Evolutionary conservation across 768 basidiomycete genomes (phyloP).

Genomic region (Boletus subparvulus): DNA sequence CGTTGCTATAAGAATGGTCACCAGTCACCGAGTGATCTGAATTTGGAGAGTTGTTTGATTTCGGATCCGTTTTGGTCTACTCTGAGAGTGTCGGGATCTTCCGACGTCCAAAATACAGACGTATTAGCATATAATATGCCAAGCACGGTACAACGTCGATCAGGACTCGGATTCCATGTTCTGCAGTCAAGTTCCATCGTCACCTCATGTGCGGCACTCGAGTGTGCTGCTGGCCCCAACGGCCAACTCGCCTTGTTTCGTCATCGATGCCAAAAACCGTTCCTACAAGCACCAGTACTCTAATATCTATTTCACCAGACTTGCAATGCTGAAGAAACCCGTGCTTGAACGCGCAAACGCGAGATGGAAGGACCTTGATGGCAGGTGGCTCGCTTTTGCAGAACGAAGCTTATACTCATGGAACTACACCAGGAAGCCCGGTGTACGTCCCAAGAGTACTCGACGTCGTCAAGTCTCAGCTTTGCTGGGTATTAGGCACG

Average conservation of each 20-base stretch:
- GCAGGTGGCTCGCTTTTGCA: constrained; percentile 25
- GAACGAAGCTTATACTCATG: constrained; percentile 5
- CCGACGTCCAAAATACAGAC: too few relatives aligned
- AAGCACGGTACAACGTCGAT: background rate
- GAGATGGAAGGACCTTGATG: constrained; percentile 50
- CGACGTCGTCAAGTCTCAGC: constrained; percentile 78
- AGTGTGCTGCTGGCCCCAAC: constrained; percentile 33
- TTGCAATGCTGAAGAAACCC: constrained; percentile 47
- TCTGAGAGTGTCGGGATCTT: too few relatives aligned
- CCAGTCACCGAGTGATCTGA: too few relatives aligned
- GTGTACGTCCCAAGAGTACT: constrained; percentile 75
- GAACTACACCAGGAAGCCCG: constrained; percentile 54
- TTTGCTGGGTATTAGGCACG: constrained; percentile 92
- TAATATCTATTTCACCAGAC: constrained; percentile 66
- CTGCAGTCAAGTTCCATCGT: constrained; percentile 22
- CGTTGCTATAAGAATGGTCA: too few relatives aligned
- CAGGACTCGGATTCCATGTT: background rate
- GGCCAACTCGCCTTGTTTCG: constrained; percentile 38
- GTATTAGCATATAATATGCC: too few relatives aligned
- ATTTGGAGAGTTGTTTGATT: too few relatives aligned
- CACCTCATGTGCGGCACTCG: constrained; percentile 22
- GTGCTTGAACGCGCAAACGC: constrained; percentile 49
- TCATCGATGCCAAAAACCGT: constrained; percentile 42
- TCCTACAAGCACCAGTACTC: constrained; percentile 71
- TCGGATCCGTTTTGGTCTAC: too few relatives aligned